phyloP scores from a whole-genome alignment of 108 stramenopile species.

The Pseudonitzschia multistriata region DNA sequence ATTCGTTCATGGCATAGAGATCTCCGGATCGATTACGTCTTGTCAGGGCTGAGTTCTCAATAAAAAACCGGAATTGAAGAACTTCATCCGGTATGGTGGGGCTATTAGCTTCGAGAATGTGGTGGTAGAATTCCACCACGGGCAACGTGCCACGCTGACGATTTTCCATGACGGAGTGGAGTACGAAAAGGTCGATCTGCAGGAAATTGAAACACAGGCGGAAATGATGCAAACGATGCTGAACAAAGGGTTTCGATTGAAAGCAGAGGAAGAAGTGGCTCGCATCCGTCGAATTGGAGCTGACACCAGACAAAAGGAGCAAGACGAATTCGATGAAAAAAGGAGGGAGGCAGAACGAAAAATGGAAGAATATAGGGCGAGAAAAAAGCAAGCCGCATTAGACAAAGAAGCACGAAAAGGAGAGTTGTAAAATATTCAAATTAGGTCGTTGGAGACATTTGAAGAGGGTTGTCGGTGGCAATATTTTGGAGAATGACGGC shows the following conservation, averaged over 20 bases:
- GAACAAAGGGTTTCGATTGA: constrained; percentile 50
- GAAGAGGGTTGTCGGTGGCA: background rate
- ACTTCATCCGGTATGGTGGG: constrained; percentile 47
- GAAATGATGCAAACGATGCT: constrained; percentile 60
- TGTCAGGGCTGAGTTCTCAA: constrained; percentile 56
- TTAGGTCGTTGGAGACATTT: background rate
- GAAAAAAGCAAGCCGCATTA: background rate
- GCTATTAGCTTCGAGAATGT: constrained; percentile 45
- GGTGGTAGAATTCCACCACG: constrained; percentile 41
- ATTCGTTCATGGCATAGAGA: background rate
- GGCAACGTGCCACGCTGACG: constrained; percentile 15
- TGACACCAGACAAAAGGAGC: background rate
- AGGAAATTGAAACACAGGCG: constrained; percentile 50
- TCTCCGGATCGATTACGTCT: constrained; percentile 38
- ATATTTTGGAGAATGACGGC: background rate
- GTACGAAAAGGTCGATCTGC: constrained; percentile 46
- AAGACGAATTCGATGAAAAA: background rate
- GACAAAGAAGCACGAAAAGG: background rate
- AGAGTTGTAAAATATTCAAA: background rate
- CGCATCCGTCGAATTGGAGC: background rate
- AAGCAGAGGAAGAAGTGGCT: constrained; percentile 13
- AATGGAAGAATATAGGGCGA: background rate
- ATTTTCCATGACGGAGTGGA: constrained; percentile 30
- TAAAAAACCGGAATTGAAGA: constrained; percentile 43
- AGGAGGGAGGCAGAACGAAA: constrained; percentile 4